Evolutionary conservation across 1,139 yeast genomes (phyloP).

Genomic region (Scheffersomyces lignicola): DNA sequence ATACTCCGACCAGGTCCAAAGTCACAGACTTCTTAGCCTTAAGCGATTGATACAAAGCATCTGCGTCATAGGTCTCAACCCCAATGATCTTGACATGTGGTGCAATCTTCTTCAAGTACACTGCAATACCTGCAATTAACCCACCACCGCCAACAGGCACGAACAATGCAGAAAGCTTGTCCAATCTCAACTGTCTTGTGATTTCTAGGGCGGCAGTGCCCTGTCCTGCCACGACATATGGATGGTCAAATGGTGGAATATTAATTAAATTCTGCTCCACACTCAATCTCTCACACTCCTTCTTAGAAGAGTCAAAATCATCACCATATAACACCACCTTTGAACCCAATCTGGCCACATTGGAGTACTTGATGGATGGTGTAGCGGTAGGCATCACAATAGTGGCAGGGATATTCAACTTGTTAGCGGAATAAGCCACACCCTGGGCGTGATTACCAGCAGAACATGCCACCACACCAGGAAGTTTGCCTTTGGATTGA

Average conservation of each 20-base stretch:
- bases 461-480: conserved; percentile 96
- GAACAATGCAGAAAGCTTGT: conserved; percentile 81
- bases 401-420: conserved; percentile 85
- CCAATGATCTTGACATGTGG: conserved; percentile 96
- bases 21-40: conserved; percentile 52
- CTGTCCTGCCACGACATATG: conserved; percentile 98
- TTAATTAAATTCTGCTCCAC: conserved; percentile 73
- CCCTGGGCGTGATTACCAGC: conserved; percentile 99
- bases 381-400: conserved; percentile 98
- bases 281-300: conserved; percentile 76
- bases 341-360: conserved; percentile 89
- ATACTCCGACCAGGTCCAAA: conserved; percentile 81
- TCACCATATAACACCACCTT: conserved; percentile 92
- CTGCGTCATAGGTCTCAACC: conserved; percentile 94
- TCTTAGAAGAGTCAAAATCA: conserved; percentile 90
- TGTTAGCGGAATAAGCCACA: conserved; percentile 88
- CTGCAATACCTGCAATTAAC: conserved; percentile 83
- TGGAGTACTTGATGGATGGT: conserved; percentile 89
- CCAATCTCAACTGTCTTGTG: conserved; percentile 78
- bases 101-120: conserved; percentile 91
- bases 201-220: conserved; percentile 96
- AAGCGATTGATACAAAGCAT: conserved; percentile 81
- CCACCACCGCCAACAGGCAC: conserved; percentile 99
- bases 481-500: conserved; percentile 56
- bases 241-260: conserved; percentile 97